phyloP scores from a whole-genome alignment of 2,329 filamentous ascomycete genomes.

The Aspergillus jensenii region DNA sequence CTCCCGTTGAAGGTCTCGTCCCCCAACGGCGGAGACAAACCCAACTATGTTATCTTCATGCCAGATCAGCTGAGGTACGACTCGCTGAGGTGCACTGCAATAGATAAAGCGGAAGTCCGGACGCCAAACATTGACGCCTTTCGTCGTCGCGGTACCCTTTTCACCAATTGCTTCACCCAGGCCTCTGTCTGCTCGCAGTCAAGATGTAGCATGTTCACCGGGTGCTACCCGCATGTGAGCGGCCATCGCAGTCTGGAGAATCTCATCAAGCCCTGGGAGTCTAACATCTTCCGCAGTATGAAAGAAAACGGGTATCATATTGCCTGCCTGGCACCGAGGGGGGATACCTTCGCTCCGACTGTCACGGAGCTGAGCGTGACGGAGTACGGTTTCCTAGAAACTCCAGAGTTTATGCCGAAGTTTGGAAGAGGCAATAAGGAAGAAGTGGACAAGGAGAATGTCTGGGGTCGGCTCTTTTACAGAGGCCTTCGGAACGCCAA shows the following conservation, averaged over 20 bases:
- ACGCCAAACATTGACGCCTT: conserved; percentile 32
- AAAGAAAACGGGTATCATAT: conserved; percentile 50
- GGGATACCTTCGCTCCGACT: conserved; percentile 3
- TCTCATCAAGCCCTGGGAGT: conserved; percentile 51
- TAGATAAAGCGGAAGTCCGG: conserved; percentile 40
- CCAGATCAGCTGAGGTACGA: conserved; percentile 51
- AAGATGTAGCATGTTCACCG: conserved; percentile 50
- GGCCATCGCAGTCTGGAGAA: conserved; percentile 50
- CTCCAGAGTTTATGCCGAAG: not conserved
- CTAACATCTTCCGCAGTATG: conserved; percentile 47
- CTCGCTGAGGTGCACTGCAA: conserved; percentile 38
- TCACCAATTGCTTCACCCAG: conserved; percentile 49
- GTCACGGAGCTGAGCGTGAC: conserved; percentile 5
- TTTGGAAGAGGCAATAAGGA: not conserved
- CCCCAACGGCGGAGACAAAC: not conserved
- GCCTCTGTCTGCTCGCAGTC: conserved; percentile 50
- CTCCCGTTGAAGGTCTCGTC: conserved; percentile 1
- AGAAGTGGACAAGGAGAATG: not conserved
- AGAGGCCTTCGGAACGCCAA: conserved; percentile 39
- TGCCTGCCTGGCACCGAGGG: conserved; percentile 36
- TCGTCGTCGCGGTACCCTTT: conserved; percentile 32
- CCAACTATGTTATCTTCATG: conserved; percentile 42
- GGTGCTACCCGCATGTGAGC: conserved; percentile 47
- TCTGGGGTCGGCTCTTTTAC: conserved; percentile 31
- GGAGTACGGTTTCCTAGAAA: conserved; percentile 5